Evolutionary conservation across 805 yeast species (phyloP).

Genomic region (Dipodascus albidus): DNA sequence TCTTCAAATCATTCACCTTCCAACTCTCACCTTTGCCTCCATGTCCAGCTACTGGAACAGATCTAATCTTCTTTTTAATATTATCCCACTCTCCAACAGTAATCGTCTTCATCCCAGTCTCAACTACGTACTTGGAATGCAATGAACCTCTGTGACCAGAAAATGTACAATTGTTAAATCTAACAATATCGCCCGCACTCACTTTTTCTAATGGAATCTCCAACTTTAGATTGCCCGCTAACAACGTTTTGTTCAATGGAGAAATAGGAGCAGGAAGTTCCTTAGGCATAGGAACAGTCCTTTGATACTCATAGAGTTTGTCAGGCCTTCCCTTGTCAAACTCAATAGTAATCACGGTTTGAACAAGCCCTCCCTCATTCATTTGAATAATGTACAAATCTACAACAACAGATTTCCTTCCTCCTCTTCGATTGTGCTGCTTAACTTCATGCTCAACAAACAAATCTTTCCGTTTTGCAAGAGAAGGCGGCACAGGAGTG

Average conservation of each 20-base stretch:
- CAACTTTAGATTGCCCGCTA: background rate
- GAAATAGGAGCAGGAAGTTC: background rate
- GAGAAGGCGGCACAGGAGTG: constrained; percentile 43
- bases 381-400: constrained; percentile 45
- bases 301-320: constrained; percentile 10
- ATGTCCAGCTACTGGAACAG: constrained; percentile 20
- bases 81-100: constrained; percentile 66
- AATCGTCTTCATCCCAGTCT: constrained; percentile 52
- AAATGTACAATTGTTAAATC: constrained; percentile 66
- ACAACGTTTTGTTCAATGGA: background rate
- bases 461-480: constrained; percentile 38
- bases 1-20: constrained; percentile 57
- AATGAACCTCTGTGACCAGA: constrained; percentile 47
- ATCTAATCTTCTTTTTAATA: constrained; percentile 37
- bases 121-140: constrained; percentile 43
- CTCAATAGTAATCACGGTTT: constrained; percentile 44
- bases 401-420: constrained; percentile 36
- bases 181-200: constrained; percentile 74
- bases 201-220: constrained; percentile 37
- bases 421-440: constrained; percentile 44
- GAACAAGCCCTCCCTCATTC: constrained; percentile 61
- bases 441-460: constrained; percentile 56
- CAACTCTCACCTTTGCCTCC: constrained; percentile 50
- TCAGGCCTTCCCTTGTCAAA: constrained; percentile 47
- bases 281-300: background rate